These are phyloP conservation scores for Plectranthus barbatus DNA, from an alignment of 257 asterid species.

Conservation along the genomic window DNA sequence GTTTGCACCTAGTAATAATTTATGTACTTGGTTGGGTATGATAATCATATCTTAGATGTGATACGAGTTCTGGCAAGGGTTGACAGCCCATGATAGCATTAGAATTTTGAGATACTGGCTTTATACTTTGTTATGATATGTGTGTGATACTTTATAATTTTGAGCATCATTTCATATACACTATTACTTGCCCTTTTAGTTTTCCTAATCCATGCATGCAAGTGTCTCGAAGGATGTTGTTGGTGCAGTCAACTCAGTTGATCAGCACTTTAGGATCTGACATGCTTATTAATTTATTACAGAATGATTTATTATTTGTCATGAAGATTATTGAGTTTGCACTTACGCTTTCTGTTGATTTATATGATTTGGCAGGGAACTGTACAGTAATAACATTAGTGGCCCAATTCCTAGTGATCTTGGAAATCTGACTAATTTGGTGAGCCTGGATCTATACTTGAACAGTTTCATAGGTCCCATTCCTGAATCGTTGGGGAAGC, in stretches of 20 bases:
- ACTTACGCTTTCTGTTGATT: slow-evolving; percentile 11
- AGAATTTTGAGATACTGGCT: no score
- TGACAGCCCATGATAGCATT: not conserved
- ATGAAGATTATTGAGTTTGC: not conserved
- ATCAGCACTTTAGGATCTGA: not conserved
- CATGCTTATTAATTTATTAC: not conserved
- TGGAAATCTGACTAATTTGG: slow-evolving; percentile 93
- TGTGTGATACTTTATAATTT: no score
- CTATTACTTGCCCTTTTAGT: not conserved
- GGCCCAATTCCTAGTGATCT: slow-evolving; percentile 86
- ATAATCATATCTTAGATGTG: not conserved
- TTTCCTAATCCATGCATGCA: not conserved
- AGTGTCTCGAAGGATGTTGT: not conserved
- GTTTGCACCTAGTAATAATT: not conserved
- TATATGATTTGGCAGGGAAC: slow-evolving; percentile 54
- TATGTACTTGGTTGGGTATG: not conserved
- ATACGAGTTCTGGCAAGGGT: not conserved
- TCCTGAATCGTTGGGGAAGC: slow-evolving; percentile 84
- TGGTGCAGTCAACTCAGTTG: not conserved
- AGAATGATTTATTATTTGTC: not conserved
- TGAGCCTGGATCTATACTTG: slow-evolving; percentile 96
- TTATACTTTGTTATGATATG: no score
- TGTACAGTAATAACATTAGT: slow-evolving; percentile 83
- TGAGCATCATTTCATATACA: no score
- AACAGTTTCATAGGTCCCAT: slow-evolving; percentile 81